Evolutionary conservation across 306 rosid species (phyloP).

Genomic region (Vicia sativa): DNA sequence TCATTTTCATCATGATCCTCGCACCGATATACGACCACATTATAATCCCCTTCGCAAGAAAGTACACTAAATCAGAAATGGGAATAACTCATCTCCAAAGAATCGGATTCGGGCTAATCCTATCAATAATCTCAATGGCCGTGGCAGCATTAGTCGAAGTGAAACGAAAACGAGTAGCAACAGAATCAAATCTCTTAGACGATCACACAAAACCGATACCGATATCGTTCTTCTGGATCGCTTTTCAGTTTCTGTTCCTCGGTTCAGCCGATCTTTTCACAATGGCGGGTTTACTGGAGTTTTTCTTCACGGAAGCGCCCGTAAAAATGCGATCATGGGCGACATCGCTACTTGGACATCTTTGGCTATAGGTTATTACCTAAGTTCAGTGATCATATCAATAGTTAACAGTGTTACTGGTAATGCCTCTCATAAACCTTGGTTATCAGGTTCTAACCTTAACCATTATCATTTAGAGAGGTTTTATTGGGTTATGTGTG

Average conservation of each 20-base stretch:
- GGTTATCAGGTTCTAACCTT: conserved; percentile 74
- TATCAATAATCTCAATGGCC: conserved; percentile 84
- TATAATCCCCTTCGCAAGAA: conserved; percentile 73
- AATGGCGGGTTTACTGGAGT: conserved; percentile 82
- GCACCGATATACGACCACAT: conserved; percentile 87
- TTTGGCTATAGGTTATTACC: conserved; percentile 81
- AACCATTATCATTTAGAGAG: conserved; percentile 78
- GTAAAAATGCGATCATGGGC: conserved; percentile 84
- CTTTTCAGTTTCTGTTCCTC: conserved; percentile 76
- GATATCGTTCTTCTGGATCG: conserved; percentile 83
- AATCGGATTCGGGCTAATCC: conserved; percentile 73
- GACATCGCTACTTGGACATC: conserved; percentile 86
- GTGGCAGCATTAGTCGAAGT: conserved; percentile 84
- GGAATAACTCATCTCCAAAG: conserved; percentile 85
- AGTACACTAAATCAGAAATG: conserved; percentile 66
- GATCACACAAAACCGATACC: conserved; percentile 59
- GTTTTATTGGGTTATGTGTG: conserved; percentile 96
- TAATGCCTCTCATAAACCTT: conserved; percentile 49
- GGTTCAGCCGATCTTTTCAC: conserved; percentile 98
- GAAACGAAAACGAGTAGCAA: conserved; percentile 70
- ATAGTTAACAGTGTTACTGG: conserved; percentile 70
- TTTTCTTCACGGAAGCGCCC: conserved; percentile 96
- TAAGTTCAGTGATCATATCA: conserved; percentile 78
- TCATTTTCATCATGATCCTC: conserved; percentile 71
- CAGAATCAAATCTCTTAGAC: conserved; percentile 46